Evolutionary conservation across 352 stramenopile genomes (phyloP).

Genomic region (Pseudoperonospora humuli): DNA sequence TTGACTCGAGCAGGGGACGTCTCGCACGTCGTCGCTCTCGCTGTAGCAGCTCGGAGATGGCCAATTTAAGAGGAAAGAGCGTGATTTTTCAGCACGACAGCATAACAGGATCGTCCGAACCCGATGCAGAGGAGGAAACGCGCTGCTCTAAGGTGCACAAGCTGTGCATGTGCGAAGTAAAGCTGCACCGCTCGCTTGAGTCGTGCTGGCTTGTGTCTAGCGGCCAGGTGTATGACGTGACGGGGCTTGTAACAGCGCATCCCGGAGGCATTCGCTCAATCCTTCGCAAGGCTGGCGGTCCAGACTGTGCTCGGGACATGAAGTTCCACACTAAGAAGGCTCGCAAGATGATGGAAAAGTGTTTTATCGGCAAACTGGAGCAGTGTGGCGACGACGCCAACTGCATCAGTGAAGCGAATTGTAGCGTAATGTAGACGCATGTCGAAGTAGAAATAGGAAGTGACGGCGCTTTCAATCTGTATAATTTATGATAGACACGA

Average conservation of each 20-base stretch:
- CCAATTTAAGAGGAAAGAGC: conserved; percentile 25
- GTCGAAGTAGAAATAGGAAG: conserved; percentile 13
- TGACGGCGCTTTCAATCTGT: conserved; percentile 9
- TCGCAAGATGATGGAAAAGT: conserved; percentile 72
- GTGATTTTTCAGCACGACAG: conserved; percentile 22
- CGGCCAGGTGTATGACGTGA: conserved; percentile 81
- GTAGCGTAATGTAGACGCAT: conserved; percentile 57
- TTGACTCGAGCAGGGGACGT: conserved; percentile 2
- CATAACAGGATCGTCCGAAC: conserved; percentile 6
- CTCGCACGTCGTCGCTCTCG: conserved; percentile 22
- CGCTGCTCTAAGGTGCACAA: conserved; percentile 58
- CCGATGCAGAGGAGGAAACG: conserved; percentile 18
- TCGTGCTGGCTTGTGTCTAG: conserved; percentile 95
- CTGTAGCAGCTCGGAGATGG: conserved; percentile 15
- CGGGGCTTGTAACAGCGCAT: conserved; percentile 60
- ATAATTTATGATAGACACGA: too few species aligned
- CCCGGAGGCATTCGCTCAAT: conserved; percentile 74
- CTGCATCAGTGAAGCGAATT: conserved; percentile 30
- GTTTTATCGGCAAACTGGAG: conserved; percentile 68
- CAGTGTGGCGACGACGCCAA: conserved; percentile 43
- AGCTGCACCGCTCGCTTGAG: conserved; percentile 81
- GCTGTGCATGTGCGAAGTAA: conserved; percentile 71
- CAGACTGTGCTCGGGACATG: conserved; percentile 72
- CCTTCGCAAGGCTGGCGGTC: conserved; percentile 67
- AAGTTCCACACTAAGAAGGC: conserved; percentile 76